Percentiles rank a stretch among this genome's conserved stretches.
Conservation (phyloP, 306 rosid genomes). For the Cicer cuneatum region DNA sequence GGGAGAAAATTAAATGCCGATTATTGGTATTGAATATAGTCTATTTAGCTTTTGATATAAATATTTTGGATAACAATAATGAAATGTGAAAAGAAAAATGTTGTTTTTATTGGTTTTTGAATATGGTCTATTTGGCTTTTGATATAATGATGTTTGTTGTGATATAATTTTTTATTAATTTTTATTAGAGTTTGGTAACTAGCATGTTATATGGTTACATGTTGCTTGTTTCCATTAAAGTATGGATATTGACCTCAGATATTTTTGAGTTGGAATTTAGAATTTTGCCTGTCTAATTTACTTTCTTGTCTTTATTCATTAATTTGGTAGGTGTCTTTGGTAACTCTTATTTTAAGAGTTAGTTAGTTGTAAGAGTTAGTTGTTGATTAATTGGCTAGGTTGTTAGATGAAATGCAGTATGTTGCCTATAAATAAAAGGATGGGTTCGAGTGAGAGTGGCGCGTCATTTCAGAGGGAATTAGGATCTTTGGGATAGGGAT, state of each 20-base stretch:
- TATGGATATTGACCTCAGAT: background rate
- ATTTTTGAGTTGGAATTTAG: background rate
- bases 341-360: background rate
- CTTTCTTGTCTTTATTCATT: background rate
- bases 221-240: background rate
- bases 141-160: background rate
- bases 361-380: background rate
- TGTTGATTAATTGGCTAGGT: background rate
- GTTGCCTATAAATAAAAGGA: background rate
- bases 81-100: background rate
- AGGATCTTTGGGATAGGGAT: background rate
- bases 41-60: background rate
- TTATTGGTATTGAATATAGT: constrained; percentile 24
- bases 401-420: background rate
- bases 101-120: constrained; percentile 10
- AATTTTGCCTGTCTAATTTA: background rate
- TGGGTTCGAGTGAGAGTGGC: background rate
- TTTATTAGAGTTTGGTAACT: background rate
- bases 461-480: background rate
- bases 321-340: background rate
- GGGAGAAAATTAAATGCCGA: constrained; percentile 2
- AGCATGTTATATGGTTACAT: background rate
- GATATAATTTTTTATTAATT: background rate
- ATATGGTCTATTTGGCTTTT: background rate
- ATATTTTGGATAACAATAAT: background rate